Percentiles rank a stretch among this genome's conserved stretches.
Conservation (phyloP, 192 early-diverging fungal genomes). For the Linnemannia exigua region DNA sequence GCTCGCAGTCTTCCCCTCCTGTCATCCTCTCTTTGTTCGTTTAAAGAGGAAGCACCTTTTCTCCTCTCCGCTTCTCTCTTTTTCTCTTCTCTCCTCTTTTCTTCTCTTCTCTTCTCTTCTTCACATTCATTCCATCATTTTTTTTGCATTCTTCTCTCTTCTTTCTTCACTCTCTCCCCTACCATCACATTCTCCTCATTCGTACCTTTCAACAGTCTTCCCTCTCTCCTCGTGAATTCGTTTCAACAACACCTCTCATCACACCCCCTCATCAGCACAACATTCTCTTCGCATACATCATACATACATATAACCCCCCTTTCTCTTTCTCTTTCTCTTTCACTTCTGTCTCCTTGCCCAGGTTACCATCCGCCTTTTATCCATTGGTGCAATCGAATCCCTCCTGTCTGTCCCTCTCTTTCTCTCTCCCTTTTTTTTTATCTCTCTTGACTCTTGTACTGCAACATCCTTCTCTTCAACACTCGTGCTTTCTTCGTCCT, state of each 20-base stretch:
- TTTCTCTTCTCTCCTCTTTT: not conserved
- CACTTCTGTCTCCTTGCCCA: not conserved
- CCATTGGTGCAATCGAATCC: no score
- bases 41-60: not conserved
- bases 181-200: not conserved
- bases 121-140: not conserved
- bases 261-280: not conserved
- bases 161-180: not conserved
- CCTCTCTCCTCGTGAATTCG: not conserved
- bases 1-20: not conserved
- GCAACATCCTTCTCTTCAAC: not conserved
- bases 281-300: not conserved
- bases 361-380: not conserved
- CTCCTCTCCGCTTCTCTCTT: constrained; percentile 12
- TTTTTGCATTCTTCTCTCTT: not conserved
- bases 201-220: not conserved
- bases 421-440: not conserved
- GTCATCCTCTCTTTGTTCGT: not conserved
- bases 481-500: not conserved
- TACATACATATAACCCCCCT: not conserved
- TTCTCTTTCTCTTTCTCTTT: not conserved
- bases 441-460: constrained; percentile 2
- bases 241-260: not conserved
- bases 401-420: not conserved
- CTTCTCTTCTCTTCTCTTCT: not conserved